These are phyloP conservation scores for Salicornia ramosissima DNA, from an alignment of 148 eudicot genomes.

Conservation along the genomic window DNA sequence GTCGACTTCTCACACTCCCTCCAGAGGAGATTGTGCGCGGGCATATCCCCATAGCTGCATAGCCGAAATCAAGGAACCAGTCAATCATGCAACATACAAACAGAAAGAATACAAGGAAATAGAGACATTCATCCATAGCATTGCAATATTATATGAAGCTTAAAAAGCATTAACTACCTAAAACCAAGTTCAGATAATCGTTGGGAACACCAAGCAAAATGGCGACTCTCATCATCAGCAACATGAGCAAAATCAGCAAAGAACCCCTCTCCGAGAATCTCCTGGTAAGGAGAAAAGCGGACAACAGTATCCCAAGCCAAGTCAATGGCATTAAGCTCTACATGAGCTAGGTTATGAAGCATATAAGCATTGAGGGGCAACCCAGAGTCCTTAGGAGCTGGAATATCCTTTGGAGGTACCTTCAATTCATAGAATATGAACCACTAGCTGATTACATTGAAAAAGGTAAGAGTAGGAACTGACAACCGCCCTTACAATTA, in stretches of 20 bases:
- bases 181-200: slow-evolving; percentile 85
- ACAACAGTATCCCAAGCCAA: slow-evolving; percentile 98
- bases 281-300: slow-evolving; percentile 69
- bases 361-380: slow-evolving; percentile 87
- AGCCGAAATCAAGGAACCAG: neutral
- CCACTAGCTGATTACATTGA: slow-evolving; percentile 3
- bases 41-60: slow-evolving; percentile 89
- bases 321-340: slow-evolving; percentile 92
- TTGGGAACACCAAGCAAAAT: slow-evolving; percentile 95
- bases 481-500: neutral
- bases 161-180: slow-evolving; percentile 35
- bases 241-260: slow-evolving; percentile 93
- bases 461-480: neutral
- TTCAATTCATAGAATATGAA: slow-evolving; percentile 21
- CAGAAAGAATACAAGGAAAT: neutral
- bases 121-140: neutral
- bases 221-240: slow-evolving; percentile 98
- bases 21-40: slow-evolving; percentile 92
- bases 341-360: slow-evolving; percentile 98
- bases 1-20: slow-evolving; percentile 90
- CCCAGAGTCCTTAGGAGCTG: slow-evolving; percentile 69
- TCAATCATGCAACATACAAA: neutral
- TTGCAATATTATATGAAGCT: neutral
- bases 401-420: slow-evolving; percentile 85
- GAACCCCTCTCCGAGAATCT: slow-evolving; percentile 71